phyloP scores from a whole-genome alignment of 768 basidiomycete species.

The Austroboletus eburneus region DNA sequence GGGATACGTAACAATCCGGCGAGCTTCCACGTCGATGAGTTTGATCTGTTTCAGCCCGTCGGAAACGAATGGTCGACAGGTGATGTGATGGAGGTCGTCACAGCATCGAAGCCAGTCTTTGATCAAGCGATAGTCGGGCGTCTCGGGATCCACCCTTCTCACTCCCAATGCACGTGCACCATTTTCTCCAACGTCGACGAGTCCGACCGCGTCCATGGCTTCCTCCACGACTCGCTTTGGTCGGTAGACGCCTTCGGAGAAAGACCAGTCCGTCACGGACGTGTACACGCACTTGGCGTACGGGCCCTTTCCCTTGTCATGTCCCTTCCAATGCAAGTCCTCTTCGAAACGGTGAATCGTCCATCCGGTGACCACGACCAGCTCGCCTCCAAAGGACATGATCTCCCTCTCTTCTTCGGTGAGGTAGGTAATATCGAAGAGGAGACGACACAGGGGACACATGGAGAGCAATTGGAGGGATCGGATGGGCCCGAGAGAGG shows the following conservation, averaged over 20 bases:
- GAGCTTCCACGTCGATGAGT: constrained; percentile 7
- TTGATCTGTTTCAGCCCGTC: constrained; percentile 6
- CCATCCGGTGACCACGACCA: constrained; percentile 2
- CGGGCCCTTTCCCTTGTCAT: not conserved
- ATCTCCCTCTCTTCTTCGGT: not conserved
- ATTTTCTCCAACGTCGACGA: not conserved
- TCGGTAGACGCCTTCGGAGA: not conserved
- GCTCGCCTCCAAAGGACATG: not conserved
- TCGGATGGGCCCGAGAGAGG: not conserved
- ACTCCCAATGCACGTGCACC: constrained; percentile 1
- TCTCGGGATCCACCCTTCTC: constrained; percentile 1
- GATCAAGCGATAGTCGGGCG: constrained; percentile 2
- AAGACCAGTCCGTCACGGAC: not conserved
- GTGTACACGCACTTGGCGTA: constrained; percentile 13
- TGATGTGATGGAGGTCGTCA: constrained; percentile 5
- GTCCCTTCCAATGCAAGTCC: not conserved
- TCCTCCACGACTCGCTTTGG: not conserved
- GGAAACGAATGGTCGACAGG: constrained; percentile 3
- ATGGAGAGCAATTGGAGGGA: constrained; percentile 7
- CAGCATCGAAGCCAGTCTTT: constrained; percentile 7
- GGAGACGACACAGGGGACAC: constrained; percentile 11
- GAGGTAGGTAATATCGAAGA: constrained; percentile 8
- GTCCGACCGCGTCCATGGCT: constrained; percentile 6
- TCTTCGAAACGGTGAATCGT: not conserved
- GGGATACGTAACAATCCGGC: constrained; percentile 7